Conservation (phyloP, 1,284 basidiomycete species). For the Sporisorium iseilematis-ciliati region DNA sequence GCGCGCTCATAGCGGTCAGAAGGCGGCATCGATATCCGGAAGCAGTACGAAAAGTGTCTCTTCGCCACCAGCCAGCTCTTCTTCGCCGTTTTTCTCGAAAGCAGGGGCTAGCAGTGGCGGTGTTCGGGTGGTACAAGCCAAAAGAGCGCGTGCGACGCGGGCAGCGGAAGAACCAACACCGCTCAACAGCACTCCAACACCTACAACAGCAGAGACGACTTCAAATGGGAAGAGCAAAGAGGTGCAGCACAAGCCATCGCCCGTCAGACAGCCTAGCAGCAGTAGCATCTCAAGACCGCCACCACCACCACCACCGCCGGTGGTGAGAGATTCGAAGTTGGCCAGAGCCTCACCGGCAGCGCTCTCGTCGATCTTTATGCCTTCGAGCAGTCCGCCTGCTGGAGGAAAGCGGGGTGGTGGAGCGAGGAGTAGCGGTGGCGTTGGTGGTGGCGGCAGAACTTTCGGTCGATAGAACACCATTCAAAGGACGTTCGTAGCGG, state of each 20-base stretch:
- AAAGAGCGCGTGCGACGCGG: constrained; percentile 13
- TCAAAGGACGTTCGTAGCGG: too few relatives aligned
- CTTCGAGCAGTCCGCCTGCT: not conserved
- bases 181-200: not conserved
- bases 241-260: not conserved
- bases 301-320: too few relatives aligned
- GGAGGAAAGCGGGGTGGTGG: not conserved
- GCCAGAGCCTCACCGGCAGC: constrained; percentile 35
- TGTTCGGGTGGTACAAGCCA: constrained; percentile 27
- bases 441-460: not conserved
- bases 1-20: too few relatives aligned
- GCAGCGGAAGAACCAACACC: not conserved
- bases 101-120: not conserved
- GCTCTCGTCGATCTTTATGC: constrained; percentile 42
- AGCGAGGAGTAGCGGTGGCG: not conserved
- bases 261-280: constrained; percentile 4
- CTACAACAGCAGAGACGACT: too few relatives aligned
- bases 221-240: not conserved
- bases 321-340: not conserved
- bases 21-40: too few relatives aligned
- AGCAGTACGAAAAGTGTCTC: not conserved
- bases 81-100: constrained; percentile 6
- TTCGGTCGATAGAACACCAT: too few relatives aligned
- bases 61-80: constrained; percentile 12
- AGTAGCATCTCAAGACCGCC: not conserved